Base-by-base conservation (phyloP, 2,329 filamentous ascomycete species). In the Pyrenochaeta sp. region DNA sequence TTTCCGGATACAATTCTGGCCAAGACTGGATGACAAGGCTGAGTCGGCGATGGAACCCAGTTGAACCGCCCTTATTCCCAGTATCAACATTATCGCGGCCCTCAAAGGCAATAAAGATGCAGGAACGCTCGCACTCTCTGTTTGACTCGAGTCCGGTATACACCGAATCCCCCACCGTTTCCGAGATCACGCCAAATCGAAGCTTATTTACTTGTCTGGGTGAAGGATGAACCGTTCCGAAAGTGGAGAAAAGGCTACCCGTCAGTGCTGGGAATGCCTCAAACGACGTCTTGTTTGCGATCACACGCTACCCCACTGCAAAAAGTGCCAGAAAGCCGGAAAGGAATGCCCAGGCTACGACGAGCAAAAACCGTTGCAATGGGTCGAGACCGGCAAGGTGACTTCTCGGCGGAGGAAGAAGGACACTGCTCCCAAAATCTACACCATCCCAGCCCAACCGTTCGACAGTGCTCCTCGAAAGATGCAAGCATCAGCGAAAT, bases 261-360 rank as follows among this genome's bases (percentile, higher is more conserved):
- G 60, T 2, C 66, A 68, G 51, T 69, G 65, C 43, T 69, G 65
- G 66, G 65, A 63, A 18, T 69, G 66, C 36, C 48, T 65, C 17
- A 63, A 61, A 35, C 56, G 63, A 10, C 56, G 66, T 2, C 44
- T 68, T 18, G 66, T 69, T 1, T 69, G 66, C 37, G 66, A 69
- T 44, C 60, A 56, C n/a, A 59, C 57, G n/a, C 28, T 61, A 4
- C 65, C 66, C 6, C 53, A 53, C 32, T 69, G 66, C 43, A 62
- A 56, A 24, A 69, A 67, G 36, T 69, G 65, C 48, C 41, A 53
- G 14, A 63, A 55, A 31, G 42, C 49, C 8, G 63, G 66, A 6
- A 63, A 51, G 21, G 52, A 61, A 4, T 69, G 66, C 24, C 62
- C 62, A 3, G 66, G 65, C 1, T 69, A 68, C 29, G 57, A 60